These are phyloP conservation scores for Penicillium sp. DNA, from an alignment of 2,329 filamentous ascomycete genomes.

Conservation along the genomic window DNA sequence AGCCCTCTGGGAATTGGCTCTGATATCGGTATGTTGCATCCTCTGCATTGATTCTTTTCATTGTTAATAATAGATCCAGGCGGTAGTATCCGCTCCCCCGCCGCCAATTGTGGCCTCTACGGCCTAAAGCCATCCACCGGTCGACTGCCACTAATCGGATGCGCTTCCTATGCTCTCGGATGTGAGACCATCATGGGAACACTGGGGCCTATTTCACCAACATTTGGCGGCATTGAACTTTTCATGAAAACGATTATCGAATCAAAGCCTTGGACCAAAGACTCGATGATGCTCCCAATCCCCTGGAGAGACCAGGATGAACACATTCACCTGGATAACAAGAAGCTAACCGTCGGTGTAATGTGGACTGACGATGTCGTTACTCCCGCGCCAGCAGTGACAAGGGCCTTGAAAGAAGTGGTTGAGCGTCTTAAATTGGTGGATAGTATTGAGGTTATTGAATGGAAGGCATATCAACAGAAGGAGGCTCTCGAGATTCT, in stretches of 20 bases:
- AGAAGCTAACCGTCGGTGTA: slow-evolving; percentile 57
- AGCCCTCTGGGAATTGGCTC: slow-evolving; percentile 26
- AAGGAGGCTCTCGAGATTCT: slow-evolving; percentile 49
- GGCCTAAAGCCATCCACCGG: slow-evolving; percentile 10
- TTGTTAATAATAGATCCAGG: not conserved
- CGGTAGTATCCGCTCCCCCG: not conserved
- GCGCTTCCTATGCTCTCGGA: slow-evolving; percentile 21
- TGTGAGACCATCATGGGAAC: slow-evolving; percentile 12
- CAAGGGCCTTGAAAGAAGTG: slow-evolving; percentile 53
- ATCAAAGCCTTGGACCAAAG: not conserved
- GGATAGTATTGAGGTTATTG: slow-evolving; percentile 25
- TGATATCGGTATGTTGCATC: slow-evolving; percentile 19
- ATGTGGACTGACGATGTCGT: slow-evolving; percentile 63
- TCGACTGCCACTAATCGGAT: slow-evolving; percentile 22
- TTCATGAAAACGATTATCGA: slow-evolving; percentile 42
- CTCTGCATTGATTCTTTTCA: not conserved
- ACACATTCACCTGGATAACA: slow-evolving; percentile 21
- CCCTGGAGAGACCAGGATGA: slow-evolving; percentile 2
- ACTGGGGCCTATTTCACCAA: slow-evolving; percentile 56
- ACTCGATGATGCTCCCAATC: slow-evolving; percentile 2
- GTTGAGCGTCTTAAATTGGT: slow-evolving; percentile 28
- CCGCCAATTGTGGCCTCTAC: not conserved
- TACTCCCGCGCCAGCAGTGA: slow-evolving; percentile 62
- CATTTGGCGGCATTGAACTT: slow-evolving; percentile 48
- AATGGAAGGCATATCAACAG: slow-evolving; percentile 48